phyloP scores from a whole-genome alignment of 805 yeast genomes.

The Suhomyces pyralidae region DNA sequence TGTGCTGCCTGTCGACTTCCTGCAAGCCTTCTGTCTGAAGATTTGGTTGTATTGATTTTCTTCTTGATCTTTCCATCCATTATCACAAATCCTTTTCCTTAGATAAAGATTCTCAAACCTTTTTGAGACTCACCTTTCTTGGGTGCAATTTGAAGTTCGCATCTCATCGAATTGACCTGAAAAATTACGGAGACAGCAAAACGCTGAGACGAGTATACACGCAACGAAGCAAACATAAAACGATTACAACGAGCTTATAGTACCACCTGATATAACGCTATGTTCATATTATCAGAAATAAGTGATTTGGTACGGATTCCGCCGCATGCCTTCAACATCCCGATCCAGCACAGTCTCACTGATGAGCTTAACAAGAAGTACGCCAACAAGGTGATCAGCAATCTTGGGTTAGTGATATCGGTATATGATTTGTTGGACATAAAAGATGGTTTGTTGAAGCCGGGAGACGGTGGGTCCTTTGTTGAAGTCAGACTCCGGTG shows the following conservation, averaged over 20 bases:
- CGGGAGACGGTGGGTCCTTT: constrained; percentile 91
- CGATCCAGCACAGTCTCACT: constrained; percentile 67
- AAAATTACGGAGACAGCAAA: not conserved
- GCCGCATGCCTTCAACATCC: constrained; percentile 75
- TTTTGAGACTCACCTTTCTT: not conserved
- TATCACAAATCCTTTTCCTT: not conserved
- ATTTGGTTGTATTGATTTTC: constrained; percentile 31
- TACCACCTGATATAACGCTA: constrained; percentile 20
- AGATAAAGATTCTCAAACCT: not conserved
- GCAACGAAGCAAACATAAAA: not conserved
- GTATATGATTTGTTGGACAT: constrained; percentile 80
- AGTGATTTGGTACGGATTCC: constrained; percentile 85
- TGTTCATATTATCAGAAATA: constrained; percentile 83
- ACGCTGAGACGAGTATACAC: not conserved
- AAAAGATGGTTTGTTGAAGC: constrained; percentile 84
- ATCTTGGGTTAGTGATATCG: constrained; percentile 79
- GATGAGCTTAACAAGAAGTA: constrained; percentile 82
- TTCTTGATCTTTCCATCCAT: constrained; percentile 7
- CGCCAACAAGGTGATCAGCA: constrained; percentile 79
- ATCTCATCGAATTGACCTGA: not conserved
- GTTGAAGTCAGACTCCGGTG: constrained; percentile 72
- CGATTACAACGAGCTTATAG: not conserved
- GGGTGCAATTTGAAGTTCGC: not conserved
- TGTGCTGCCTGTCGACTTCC: constrained; percentile 48
- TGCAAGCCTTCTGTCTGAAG: constrained; percentile 56